Base-by-base conservation (phyloP, 768 basidiomycete genomes). In the Leccinum arenicola region DNA sequence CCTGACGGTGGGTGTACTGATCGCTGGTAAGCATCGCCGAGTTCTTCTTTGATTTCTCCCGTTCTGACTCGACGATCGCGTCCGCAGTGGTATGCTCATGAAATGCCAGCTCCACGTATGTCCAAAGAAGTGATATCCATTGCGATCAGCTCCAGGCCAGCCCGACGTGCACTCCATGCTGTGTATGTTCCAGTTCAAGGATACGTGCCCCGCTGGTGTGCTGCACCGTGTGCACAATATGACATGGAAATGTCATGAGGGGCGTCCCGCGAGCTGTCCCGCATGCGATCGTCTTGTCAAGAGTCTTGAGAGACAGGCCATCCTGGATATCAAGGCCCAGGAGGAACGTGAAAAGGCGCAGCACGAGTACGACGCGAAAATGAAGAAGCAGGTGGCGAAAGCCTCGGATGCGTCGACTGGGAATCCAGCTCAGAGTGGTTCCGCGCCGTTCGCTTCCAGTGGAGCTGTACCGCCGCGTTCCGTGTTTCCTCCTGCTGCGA, bases 1-100 rank as follows among this genome's bases (percentile, higher is more conserved):
- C 88, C 87, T 0, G 86, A 88, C 45, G 88, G 88, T 4, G 88
- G 88, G 2, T 89, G 88, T 57, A 72, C 64, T 2, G 76, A 80
- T 57, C 77, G 79, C 43, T 89, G 88, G 88, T 87, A 70, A 52
- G 77, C 66, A 14, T n/a, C 27, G 0, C 47, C 52, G 23, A 33
- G 9, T 36, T 6, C 17, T 35, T 1, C 23, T 17, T n/a, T 33
- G 9, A 15, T 25, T 40, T 19, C 6, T 1, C 11, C 11, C 2
- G 5, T 15, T 6, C 19, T n/a, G 6, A 29, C 23, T 54, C 38
- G 5, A 58, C 64, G 17, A 58, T 19, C 4, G 7, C 8, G 1
- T 49, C 25, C 11, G 12, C 19, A 70, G 68, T 6, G 66, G 61
- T 4, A 6, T 52, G 8, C 50, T 66, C 2, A 52, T 70, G 52